phyloP scores from a whole-genome alignment of 2,329 filamentous ascomycete species.

The Penicillium sclerotigenum region DNA sequence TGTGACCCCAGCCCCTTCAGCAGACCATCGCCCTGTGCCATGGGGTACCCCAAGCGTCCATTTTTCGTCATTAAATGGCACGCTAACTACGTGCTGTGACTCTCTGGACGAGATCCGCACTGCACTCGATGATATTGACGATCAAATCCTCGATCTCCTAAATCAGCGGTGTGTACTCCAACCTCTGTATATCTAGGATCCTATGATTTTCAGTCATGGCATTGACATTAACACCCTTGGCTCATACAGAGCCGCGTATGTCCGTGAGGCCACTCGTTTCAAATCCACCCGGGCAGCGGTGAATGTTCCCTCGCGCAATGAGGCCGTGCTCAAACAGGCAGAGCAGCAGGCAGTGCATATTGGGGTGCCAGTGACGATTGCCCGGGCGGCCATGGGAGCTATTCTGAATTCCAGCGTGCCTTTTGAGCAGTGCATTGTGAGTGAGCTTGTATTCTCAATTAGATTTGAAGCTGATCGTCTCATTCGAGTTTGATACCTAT shows the following conservation, averaged over 20 bases:
- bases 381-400: slow-evolving; percentile 4
- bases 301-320: neutral
- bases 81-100: slow-evolving; percentile 1
- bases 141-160: neutral
- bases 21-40: neutral
- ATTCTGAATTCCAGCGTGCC: slow-evolving; percentile 7
- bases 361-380: slow-evolving; percentile 7
- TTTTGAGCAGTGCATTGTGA: slow-evolving; percentile 9
- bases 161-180: neutral
- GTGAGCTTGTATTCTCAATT: neutral
- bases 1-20: neutral
- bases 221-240: neutral
- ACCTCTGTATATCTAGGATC: neutral
- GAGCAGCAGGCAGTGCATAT: neutral
- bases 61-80: slow-evolving; percentile 8
- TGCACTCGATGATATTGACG: slow-evolving; percentile 1
- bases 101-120: slow-evolving; percentile 4
- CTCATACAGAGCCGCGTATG: neutral
- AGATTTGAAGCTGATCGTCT: neutral
- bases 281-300: slow-evolving; percentile 1
- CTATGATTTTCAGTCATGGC: too few relatives aligned
- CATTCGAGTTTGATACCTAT: neutral
- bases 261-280: slow-evolving; percentile 1
- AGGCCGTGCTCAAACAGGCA: slow-evolving; percentile 3
- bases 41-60: slow-evolving; percentile 7